These are phyloP conservation scores for Neltuma alba DNA, from an alignment of 306 rosid genomes.

Conservation along the genomic window DNA sequence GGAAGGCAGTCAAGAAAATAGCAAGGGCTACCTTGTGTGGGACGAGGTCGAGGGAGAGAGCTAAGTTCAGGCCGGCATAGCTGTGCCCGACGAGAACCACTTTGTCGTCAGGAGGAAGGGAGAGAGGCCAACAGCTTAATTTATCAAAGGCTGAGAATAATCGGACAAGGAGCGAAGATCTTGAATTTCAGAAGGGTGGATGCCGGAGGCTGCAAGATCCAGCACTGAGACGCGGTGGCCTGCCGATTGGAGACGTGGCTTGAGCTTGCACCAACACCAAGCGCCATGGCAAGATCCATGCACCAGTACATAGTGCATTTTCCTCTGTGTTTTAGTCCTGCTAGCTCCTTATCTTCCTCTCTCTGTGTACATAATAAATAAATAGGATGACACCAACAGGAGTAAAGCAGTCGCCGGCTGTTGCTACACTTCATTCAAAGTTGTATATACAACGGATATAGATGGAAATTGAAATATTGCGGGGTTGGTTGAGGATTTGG, in stretches of 20 bases:
- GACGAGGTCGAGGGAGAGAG: conserved; percentile 64
- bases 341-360: not conserved
- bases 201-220: conserved; percentile 65
- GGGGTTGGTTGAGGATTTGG: too few species aligned
- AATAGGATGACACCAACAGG: too few species aligned
- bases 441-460: too few species aligned
- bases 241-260: conserved; percentile 51
- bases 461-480: too few species aligned
- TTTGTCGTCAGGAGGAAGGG: conserved; percentile 41
- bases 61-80: conserved; percentile 65
- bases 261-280: conserved; percentile 81
- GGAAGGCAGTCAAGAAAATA: conserved; percentile 65
- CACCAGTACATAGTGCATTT: conserved; percentile 60
- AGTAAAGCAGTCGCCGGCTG: too few species aligned
- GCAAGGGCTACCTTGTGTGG: conserved; percentile 55
- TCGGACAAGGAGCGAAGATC: conserved; percentile 44
- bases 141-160: conserved; percentile 63
- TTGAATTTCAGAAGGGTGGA: conserved; percentile 40
- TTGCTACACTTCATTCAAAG: too few species aligned
- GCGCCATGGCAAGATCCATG: conserved; percentile 82
- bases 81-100: conserved; percentile 80
- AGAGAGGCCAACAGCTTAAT: conserved; percentile 50
- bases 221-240: conserved; percentile 64
- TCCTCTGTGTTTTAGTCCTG: not conserved
- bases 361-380: not conserved